Evolutionary conservation across 192 early-diverging fungal genomes (phyloP).

Genomic region (Gaertneriomyces sp.): DNA sequence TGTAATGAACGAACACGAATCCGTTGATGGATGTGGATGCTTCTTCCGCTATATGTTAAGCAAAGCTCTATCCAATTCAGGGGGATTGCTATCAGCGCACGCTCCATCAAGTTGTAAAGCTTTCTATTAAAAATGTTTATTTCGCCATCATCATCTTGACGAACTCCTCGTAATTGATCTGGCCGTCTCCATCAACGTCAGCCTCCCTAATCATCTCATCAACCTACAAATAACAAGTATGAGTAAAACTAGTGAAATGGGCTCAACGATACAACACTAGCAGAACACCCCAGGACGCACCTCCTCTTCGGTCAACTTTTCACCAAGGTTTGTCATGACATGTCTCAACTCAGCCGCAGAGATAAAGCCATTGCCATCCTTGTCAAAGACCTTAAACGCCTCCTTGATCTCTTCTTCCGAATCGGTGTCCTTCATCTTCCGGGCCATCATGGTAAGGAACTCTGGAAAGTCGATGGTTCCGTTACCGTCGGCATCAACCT

Average conservation of each 20-base stretch:
- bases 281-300: slow-evolving; percentile 25
- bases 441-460: slow-evolving; percentile 90
- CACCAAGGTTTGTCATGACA: slow-evolving; percentile 87
- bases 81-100: no score
- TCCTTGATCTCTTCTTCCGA: slow-evolving; percentile 86
- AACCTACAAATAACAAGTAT: slow-evolving; percentile 6
- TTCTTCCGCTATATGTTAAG: no score
- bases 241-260: no score
- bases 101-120: no score
- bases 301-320: slow-evolving; percentile 73
- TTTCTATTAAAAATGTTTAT: background rate
- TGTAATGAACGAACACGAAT: no score
- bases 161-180: slow-evolving; percentile 86
- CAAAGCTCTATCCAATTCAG: no score
- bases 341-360: slow-evolving; percentile 80
- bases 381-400: slow-evolving; percentile 95
- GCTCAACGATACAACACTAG: no score
- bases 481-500: slow-evolving; percentile 91
- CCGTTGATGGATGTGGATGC: no score
- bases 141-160: slow-evolving; percentile 58
- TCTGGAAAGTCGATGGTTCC: slow-evolving; percentile 93
- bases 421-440: slow-evolving; percentile 80
- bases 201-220: slow-evolving; percentile 59
- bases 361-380: slow-evolving; percentile 88
- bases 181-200: slow-evolving; percentile 78